phyloP scores from a whole-genome alignment of 495 filamentous ascomycete species.

The Margaritispora aquatica region DNA sequence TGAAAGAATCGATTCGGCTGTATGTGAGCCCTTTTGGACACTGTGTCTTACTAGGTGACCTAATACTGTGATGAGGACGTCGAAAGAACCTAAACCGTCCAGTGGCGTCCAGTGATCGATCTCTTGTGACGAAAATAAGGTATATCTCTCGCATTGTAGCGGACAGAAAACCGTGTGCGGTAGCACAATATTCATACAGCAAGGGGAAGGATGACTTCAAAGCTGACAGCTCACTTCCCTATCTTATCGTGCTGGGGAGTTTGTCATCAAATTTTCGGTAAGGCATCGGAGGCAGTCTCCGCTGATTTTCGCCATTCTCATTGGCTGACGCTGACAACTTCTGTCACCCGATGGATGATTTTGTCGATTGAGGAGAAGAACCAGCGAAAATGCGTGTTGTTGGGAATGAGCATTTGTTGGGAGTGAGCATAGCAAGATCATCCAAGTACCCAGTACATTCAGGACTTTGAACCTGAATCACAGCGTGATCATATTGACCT shows the following conservation, averaged over 20 bases:
- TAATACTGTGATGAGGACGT: background rate
- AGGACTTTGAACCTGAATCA: too few species aligned
- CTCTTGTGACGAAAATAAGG: background rate
- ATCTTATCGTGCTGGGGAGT: too few species aligned
- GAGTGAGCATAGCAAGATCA: too few species aligned
- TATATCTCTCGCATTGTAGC: background rate
- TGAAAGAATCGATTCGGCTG: background rate
- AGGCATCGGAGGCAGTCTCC: background rate
- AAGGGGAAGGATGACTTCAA: background rate
- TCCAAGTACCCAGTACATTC: too few species aligned
- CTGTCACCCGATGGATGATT: too few species aligned
- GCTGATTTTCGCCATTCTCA: background rate
- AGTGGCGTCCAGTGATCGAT: background rate
- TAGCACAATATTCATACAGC: background rate
- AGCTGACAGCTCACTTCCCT: background rate
- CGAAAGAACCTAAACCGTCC: background rate
- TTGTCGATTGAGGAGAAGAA: too few species aligned
- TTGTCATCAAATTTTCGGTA: too few species aligned
- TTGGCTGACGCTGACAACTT: too few species aligned
- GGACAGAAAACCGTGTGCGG: background rate
- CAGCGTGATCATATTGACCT: too few species aligned
- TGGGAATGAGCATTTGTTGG: too few species aligned
- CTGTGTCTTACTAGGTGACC: background rate
- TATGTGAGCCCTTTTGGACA: background rate
- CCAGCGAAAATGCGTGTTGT: too few species aligned